Evolutionary conservation across 129 eudicot species (phyloP), one percentile per base, ranked within the genome.

Genomic region (Tagetes patula): DNA sequence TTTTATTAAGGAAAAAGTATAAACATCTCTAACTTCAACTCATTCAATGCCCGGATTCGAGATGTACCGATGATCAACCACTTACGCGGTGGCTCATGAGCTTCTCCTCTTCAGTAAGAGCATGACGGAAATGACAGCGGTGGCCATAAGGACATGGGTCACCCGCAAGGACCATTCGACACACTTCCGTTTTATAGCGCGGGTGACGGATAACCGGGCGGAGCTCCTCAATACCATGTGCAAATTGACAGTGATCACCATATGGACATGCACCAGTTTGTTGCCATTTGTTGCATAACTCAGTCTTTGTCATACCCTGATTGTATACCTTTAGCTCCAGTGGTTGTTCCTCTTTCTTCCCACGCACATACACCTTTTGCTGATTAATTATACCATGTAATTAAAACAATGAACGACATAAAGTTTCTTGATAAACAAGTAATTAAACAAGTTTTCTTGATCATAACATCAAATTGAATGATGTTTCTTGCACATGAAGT

Each of bases 271-370:
- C 77, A 13, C 98, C 98, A 8, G 88, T 89, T 69, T 92, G 87
- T 48, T 92, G 92, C 98, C 98, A 92, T 84, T 92, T 92, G 95
- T 92, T 89, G 94, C 98, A 92, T 5, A 92, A 86, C 75, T 92
- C 98, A 38, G 98, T 92, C 87, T 92, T 89, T 59, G 84, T 56
- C 95, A 92, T 82, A 13, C 98, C 96, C 61, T 92, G 96, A 67
- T 92, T 84, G 87, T 80, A 89, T 32, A 89, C 96, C 31, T 87
- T 85, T 13, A 92, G 70, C 71, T 89, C 96, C 61, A 85, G 67
- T 55, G 89, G 82, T 64, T 82, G 76, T 65, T 85, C 90, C 77
- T 82, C 84, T 74, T 85, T 82, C 76, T 84, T 82, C 30, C 81
- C 90, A 65, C 78, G 83, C 8, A 89, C 95, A 71, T 85, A 86